Percentiles rank a stretch among this genome's conserved stretches.
These are phyloP conservation scores for Asterophora parasitica DNA, from an alignment of 768 basidiomycete species.

Conservation along the genomic window DNA sequence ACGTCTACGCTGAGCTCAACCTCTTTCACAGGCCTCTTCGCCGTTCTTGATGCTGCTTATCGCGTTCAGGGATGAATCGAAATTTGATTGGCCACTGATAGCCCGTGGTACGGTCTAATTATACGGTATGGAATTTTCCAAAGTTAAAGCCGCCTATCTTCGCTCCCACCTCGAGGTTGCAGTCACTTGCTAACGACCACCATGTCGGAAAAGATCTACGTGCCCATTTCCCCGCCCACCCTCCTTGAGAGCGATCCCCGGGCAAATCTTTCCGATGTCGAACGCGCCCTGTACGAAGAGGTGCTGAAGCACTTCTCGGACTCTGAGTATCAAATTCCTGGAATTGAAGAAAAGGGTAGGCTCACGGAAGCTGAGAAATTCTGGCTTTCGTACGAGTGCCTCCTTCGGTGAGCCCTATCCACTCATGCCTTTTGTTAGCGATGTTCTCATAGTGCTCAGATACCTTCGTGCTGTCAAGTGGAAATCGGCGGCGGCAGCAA, in stretches of 20 bases:
- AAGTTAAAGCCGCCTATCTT: too few species aligned
- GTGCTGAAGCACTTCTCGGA: conserved; percentile 58
- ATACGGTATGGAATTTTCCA: too few species aligned
- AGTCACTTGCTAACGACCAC: neutral
- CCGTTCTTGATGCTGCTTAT: neutral
- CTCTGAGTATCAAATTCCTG: conserved; percentile 49
- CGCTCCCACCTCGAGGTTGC: conserved; percentile 1
- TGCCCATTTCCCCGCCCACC: conserved; percentile 29
- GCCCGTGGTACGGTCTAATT: neutral
- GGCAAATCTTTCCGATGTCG: conserved; percentile 33
- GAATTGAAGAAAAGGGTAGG: conserved; percentile 32
- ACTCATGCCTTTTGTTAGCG: neutral
- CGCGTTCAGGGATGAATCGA: conserved; percentile 1
- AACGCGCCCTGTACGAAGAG: conserved; percentile 45
- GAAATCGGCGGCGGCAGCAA: conserved; percentile 50
- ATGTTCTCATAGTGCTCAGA: conserved; percentile 27
- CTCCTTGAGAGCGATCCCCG: conserved; percentile 27
- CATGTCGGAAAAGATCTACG: conserved; percentile 26
- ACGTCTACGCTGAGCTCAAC: neutral
- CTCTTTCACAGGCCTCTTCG: neutral
- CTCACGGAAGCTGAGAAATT: conserved; percentile 68
- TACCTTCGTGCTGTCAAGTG: conserved; percentile 80
- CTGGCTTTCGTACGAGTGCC: conserved; percentile 77
- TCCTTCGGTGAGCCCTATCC: conserved; percentile 41
- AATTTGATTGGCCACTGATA: conserved; percentile 2